Base-by-base conservation (phyloP, 331 rosid genomes). In the Dryas integrifolia region DNA sequence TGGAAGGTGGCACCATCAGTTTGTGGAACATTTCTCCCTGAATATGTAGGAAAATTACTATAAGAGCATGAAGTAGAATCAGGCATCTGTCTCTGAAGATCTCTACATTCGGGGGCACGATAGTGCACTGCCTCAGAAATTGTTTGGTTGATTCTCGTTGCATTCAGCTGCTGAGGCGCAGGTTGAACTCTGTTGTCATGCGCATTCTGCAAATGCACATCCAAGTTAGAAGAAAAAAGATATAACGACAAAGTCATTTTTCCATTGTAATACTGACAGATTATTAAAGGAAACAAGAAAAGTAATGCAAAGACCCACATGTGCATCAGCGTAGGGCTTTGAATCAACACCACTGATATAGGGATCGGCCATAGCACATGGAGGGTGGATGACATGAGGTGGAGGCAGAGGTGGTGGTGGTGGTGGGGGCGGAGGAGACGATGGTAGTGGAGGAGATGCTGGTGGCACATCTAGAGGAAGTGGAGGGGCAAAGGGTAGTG, bases 361-460 rank as follows among this genome's bases (percentile, higher is more conserved):
- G 70, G 92, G 65, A 80, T 85, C 90, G 7, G 84, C 57, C 40
- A 85, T 59, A 76, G 89, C 65, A 60, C 88, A 59, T 44, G 77
- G 81, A 1, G 82, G 77, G 18, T 78, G 83, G n/a, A 77, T 67
- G 2, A 78, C 80, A 5, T 59, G 84, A 50, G 89, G 83, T 2
- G 81, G 84, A 43, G 76, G 72, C 3, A 77, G 84, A 35, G 80
- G 81, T 4, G 82, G 83, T 11, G 86, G 89, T 0, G 82, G 86
- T 0, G 84, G 92, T 1, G 88, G 88, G 16, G 92, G 88, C 6
- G 95, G 89, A 75, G 96, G 86, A 48, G 86, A 85, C 21, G 87
- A 64, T 4, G 97, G 92, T 14, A 77, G 88, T 45, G 92, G 97
- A 52, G 96, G 92, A 18, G 88, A 87, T 58, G 90, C 83, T 24